A percentile compares a stretch with the other conserved stretches of the same genome.
Evolutionary conservation across 1,139 yeast genomes (phyloP).

Genomic region (Pneumocystis wakefieldiae): DNA sequence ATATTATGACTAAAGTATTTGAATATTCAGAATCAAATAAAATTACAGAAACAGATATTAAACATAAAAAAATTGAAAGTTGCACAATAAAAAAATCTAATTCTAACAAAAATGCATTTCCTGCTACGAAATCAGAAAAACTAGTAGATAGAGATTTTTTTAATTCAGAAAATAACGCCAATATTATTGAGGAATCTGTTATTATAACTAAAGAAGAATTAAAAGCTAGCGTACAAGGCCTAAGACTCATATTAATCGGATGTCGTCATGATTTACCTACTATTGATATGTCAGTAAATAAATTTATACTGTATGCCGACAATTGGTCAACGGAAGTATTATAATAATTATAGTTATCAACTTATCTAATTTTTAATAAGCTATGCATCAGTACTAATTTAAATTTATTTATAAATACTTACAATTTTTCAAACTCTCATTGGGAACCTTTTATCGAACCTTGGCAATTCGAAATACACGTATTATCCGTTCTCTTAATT

Average conservation of each 20-base stretch:
- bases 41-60: constrained; percentile 16
- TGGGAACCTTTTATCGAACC: constrained; percentile 95
- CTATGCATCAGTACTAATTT: constrained; percentile 56
- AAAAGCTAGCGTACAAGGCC: constrained; percentile 58
- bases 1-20: constrained; percentile 58
- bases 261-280: constrained; percentile 90
- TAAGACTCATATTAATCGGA: constrained; percentile 77
- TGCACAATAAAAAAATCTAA: constrained; percentile 1
- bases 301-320: constrained; percentile 55
- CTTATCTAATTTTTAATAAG: constrained; percentile 13
- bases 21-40: constrained; percentile 25
- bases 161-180: background rate
- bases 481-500: constrained; percentile 23
- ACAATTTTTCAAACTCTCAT: constrained; percentile 77
- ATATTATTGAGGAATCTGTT: background rate
- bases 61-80: constrained; percentile 14
- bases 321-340: constrained; percentile 77
- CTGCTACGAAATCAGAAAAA: background rate
- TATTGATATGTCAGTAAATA: constrained; percentile 59
- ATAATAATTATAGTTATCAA: background rate
- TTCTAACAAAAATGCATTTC: background rate
- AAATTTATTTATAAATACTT: constrained; percentile 61
- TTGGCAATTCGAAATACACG: constrained; percentile 68
- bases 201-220: constrained; percentile 41
- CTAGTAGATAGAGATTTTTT: background rate